Conservation (phyloP, 1,284 basidiomycete species). For the Apiotrichum akiyoshidainum region DNA sequence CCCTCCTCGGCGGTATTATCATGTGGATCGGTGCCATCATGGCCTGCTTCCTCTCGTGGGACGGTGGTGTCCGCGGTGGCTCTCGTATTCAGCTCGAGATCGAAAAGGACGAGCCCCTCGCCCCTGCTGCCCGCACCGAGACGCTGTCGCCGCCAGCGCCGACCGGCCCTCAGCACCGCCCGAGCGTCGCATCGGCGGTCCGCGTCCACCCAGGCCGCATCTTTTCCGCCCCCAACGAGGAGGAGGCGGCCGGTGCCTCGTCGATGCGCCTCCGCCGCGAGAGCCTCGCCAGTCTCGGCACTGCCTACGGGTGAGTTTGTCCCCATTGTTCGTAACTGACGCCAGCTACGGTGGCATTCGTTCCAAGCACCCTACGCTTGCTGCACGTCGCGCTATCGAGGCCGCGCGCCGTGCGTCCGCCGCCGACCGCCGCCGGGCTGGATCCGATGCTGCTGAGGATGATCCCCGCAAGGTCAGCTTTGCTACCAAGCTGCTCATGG, state of each 20-base stretch:
- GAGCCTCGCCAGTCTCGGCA: constrained; percentile 44
- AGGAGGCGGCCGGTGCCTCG: background rate
- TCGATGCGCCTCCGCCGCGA: constrained; percentile 20
- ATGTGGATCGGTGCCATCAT: constrained; percentile 73
- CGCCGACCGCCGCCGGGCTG: constrained; percentile 27
- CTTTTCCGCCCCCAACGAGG: constrained; percentile 5
- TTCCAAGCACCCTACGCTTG: constrained; percentile 51
- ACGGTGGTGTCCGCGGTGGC: constrained; percentile 82
- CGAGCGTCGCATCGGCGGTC: constrained; percentile 28
- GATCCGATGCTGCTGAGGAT: constrained; percentile 26
- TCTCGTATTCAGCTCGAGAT: constrained; percentile 68
- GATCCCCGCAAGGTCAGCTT: constrained; percentile 53
- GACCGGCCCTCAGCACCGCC: constrained; percentile 13
- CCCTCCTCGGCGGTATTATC: constrained; percentile 71
- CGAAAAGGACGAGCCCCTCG: constrained; percentile 61
- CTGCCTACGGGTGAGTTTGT: constrained; percentile 40
- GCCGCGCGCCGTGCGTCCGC: constrained; percentile 45
- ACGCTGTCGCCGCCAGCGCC: constrained; percentile 16
- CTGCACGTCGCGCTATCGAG: constrained; percentile 46
- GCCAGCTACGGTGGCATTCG: constrained; percentile 49
- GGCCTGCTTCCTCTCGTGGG: constrained; percentile 80
- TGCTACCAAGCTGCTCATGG: constrained; percentile 79
- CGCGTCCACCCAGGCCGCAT: constrained; percentile 10
- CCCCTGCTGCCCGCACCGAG: constrained; percentile 6
- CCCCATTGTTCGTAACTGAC: constrained; percentile 20